These are phyloP conservation scores for Delonix regia DNA, from an alignment of 306 rosid species.

Conservation along the genomic window DNA sequence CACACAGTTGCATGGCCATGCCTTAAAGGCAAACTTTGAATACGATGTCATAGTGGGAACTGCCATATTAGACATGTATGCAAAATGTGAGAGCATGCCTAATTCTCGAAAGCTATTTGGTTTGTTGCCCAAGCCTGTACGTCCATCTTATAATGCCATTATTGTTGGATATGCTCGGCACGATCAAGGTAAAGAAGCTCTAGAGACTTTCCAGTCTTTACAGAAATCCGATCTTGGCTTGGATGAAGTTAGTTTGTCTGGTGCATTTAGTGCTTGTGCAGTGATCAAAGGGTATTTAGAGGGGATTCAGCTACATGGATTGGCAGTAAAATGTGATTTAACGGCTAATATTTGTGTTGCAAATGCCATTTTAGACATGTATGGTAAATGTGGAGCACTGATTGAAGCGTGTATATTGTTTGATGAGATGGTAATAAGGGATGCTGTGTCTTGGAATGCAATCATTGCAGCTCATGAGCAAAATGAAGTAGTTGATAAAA, in stretches of 20 bases:
- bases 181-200: constrained; percentile 63
- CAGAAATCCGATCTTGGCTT: constrained; percentile 56
- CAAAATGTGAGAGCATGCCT: constrained; percentile 62
- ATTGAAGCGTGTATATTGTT: constrained; percentile 64
- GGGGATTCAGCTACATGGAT: constrained; percentile 79
- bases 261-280: constrained; percentile 74
- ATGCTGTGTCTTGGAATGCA: constrained; percentile 93
- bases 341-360: constrained; percentile 68
- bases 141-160: constrained; percentile 81
- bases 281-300: constrained; percentile 52
- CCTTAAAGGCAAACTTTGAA: constrained; percentile 65
- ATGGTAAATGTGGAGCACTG: constrained; percentile 75
- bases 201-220: constrained; percentile 57
- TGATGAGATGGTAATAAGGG: constrained; percentile 73
- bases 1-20: constrained; percentile 74
- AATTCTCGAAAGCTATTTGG: constrained; percentile 72
- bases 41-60: constrained; percentile 75
- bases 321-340: constrained; percentile 61
- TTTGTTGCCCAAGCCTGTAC: constrained; percentile 52
- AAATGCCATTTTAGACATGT: constrained; percentile 85
- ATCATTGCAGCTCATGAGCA: constrained; percentile 81
- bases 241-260: constrained; percentile 74
- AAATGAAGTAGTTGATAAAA: constrained; percentile 55
- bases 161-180: constrained; percentile 67
- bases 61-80: constrained; percentile 90